Evolutionary conservation across 768 basidiomycete genomes (phyloP), one percentile per base, ranked within the genome.

Genomic region (Boletus edulis): DNA sequence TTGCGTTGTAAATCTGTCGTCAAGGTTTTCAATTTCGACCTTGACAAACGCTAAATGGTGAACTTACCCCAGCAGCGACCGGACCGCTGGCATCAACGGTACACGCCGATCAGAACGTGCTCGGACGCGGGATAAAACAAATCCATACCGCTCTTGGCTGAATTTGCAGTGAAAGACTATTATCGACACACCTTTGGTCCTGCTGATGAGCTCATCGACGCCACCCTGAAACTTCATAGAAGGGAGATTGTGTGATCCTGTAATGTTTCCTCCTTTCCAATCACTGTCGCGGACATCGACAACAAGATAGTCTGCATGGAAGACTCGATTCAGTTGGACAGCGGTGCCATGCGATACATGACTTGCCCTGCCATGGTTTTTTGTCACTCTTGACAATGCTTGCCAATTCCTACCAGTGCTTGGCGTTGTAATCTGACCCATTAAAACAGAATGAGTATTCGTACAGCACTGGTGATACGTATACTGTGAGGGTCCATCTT

Each of bases 231-330:
- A 91, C 46, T 76, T 76, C 29, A 67, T 56, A 9, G 88, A 88
- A 2, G 91, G 91, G 34, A 77, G 65, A 63, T 89, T 82, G 54
- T 81, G 63, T 40, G 81, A 77, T 57, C 81, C 78, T 60, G 79
- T 83, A 68, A 94, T 90, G 67, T 93, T 87, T 37, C 91, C 91
- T 60, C 91, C 91, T 12, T 66, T 74, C 70, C 78, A 89, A 60
- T 94, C 91, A 52, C 85, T 81, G 67, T 91, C 91, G n/a, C 91
- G 85, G 32, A 94, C 91, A 67, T 94, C 91, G 39, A 94, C 80
- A 42, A 94, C 78, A 31, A 86, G 68, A 66, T 85, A 93, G 66
- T 92, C 89, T 71, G 47, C 41, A 37, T 13, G 31, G 32, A 39
- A 39, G 11, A 17, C 18, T 3, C 41, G 6, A 40, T 37, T 54